Base-by-base conservation (phyloP, 495 filamentous ascomycete species). In the Xeromyces bisporus region DNA sequence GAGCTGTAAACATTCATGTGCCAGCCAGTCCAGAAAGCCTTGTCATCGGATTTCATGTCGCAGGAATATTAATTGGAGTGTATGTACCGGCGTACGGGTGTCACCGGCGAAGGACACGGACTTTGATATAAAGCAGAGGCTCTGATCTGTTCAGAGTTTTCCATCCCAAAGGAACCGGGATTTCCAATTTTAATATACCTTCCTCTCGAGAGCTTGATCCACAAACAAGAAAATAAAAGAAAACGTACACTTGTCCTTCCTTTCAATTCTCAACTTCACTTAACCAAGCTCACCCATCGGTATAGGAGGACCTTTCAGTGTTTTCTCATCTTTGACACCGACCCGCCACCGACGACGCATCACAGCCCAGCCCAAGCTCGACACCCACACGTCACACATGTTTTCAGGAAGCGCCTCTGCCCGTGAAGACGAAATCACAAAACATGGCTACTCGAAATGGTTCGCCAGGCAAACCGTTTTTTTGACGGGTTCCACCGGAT, bases 401-500 rank as follows among this genome's bases (percentile, higher is more conserved):
- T 21, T 9, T 9, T 4, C 20, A 4, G 5, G 9, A 5, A 21
- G 5, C 9, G 20, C 20, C 20, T 21, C 9, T 21, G 5, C 20
- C 20, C 15, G 29, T 9, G 29, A 7, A 16, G 29, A 31, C 3
- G 29, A 31, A 16, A 31, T 31, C 18, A 18, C 8, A n/a, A 18
- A 14, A 21, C 15, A 6, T 4, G 29, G 29, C 4, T 31, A 58
- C 37, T 32, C 36, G 12, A 43, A 37, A 3, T 25, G 33, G 7
- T 56, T 51, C 8, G 46, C 51, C 15, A 28, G 14, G 6, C 50
- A 60, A 27, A 47, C 38, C 1, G 50, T 60, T 12, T 50, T 60
- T 14, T 40, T 60, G 7, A 57, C 53, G 0, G 56, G 56, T 7
- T 44, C 48, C 16, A 60, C 56, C 1, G 56, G 56, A 12, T 50